Evolutionary conservation across 1,284 basidiomycete species (phyloP), one percentile per base, ranked within the genome.

Genomic region (Neotropicomus parvogracilis): DNA sequence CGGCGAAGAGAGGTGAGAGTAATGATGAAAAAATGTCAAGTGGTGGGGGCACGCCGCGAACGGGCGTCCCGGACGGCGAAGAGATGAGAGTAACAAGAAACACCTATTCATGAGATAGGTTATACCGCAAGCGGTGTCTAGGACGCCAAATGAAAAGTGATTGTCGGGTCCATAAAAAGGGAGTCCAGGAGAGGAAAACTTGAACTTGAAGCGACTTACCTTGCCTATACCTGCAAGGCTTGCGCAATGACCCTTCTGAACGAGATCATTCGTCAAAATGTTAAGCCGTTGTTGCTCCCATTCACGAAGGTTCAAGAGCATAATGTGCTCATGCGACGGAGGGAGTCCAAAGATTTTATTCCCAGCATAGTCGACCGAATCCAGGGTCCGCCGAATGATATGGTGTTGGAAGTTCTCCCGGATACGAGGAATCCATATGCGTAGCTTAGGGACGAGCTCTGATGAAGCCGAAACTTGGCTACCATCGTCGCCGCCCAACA

Each of bases 371-470:
- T 49, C 19, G 0, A 24, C 8, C 0, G 19, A 49, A 14, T 48
- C 16, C 0, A 49, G 13, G 0, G 29, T 47, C 1, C 7, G 19
- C 2, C 2, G n/a, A 2, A 48, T 47, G 4, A 47, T 10, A 7
- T 38, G 19, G 1, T 3, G 8, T 3, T 26, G 0, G 3, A 34
- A 46, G 0, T 2, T 2, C 2, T 44, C 14, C 1, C 33, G 7
- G 1, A 47, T 13, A 1, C 4, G 17, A 0, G 27, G 40, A 2
- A 44, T 29, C 7, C 16, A 36, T 1, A n/a, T 6, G 6, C 12
- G 35, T 6, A 21, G 11, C 14, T 36, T 34, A 3, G 33, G 34
- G 13, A 17, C 31, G 13, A 33, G 16, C 16, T 33, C 31, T 4
- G 31, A 33, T 13, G 29, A 31, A 8, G 31, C 6, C 4, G 17